These are phyloP conservation scores for Elongisporangium undulatum DNA, from an alignment of 352 stramenopile species.

Conservation along the genomic window DNA sequence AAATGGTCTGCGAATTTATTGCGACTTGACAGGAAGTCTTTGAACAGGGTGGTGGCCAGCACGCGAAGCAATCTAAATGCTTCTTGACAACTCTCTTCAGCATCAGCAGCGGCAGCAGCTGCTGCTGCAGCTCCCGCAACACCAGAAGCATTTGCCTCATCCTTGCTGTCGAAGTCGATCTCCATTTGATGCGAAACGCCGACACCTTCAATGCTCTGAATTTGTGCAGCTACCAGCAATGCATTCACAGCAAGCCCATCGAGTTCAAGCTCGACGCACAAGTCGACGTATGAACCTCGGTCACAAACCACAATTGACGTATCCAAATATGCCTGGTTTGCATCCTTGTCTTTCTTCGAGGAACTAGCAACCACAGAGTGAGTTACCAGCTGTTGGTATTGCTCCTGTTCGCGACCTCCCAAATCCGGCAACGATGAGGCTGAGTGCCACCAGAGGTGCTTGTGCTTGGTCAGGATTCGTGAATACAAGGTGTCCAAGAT, in stretches of 20 bases:
- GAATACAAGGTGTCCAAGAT: constrained; percentile 94
- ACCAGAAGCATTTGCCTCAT: constrained; percentile 4
- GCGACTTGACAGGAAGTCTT: constrained; percentile 88
- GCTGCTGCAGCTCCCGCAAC: constrained; percentile 9
- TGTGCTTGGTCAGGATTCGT: constrained; percentile 89
- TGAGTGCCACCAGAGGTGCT: constrained; percentile 96
- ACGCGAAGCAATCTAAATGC: constrained; percentile 90
- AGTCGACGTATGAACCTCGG: constrained; percentile 88
- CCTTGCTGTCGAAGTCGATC: constrained; percentile 54
- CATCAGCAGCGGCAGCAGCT: constrained; percentile 34
- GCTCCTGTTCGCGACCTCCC: constrained; percentile 80
- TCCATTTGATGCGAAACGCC: constrained; percentile 53
- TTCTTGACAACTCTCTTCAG: constrained; percentile 90
- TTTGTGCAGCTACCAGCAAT: constrained; percentile 64
- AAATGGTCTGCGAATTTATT: constrained; percentile 94
- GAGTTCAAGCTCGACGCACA: constrained; percentile 71
- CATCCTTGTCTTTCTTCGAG: constrained; percentile 10
- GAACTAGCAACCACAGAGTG: constrained; percentile 30
- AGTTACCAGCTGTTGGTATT: constrained; percentile 71
- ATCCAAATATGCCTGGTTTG: constrained; percentile 30
- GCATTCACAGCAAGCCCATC: constrained; percentile 76
- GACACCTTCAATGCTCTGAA: constrained; percentile 69
- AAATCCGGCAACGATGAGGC: constrained; percentile 86
- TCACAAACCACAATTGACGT: constrained; percentile 79
- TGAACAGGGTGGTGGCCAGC: constrained; percentile 92